phyloP scores from a whole-genome alignment of 495 filamentous ascomycete species.

The Aspergillus wentii region DNA sequence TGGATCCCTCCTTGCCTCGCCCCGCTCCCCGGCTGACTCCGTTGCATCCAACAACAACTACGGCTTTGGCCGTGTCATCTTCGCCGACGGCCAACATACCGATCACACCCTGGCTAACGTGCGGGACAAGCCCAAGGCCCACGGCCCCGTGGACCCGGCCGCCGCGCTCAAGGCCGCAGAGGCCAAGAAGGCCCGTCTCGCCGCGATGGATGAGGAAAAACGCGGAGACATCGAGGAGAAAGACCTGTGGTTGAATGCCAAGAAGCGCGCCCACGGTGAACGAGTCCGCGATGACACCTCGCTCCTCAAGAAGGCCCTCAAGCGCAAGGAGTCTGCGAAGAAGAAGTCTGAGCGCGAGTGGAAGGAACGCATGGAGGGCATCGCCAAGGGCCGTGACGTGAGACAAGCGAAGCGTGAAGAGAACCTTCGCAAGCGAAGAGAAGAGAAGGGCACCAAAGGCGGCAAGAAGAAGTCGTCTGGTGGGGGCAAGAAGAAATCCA shows the following conservation, averaged over 20 bases:
- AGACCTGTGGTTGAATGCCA: conserved; percentile 87
- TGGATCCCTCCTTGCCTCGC: conserved; percentile 56
- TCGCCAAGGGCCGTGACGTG: conserved; percentile 69
- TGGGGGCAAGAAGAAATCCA: conserved; percentile 54
- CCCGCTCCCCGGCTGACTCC: conserved; percentile 38
- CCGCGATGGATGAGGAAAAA: conserved; percentile 67
- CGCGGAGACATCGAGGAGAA: conserved; percentile 84
- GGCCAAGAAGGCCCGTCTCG: conserved; percentile 70
- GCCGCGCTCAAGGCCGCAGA: conserved; percentile 64
- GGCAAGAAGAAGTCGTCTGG: conserved; percentile 51
- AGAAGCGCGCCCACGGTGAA: conserved; percentile 84
- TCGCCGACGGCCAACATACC: conserved; percentile 75
- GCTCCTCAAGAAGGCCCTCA: conserved; percentile 91
- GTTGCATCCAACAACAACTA: conserved; percentile 57
- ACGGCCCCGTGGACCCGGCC: conserved; percentile 74
- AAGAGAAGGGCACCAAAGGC: conserved; percentile 64
- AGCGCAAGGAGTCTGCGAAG: conserved; percentile 86
- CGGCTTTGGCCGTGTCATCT: conserved; percentile 81
- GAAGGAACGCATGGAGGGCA: conserved; percentile 72
- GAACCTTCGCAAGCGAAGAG: conserved; percentile 78
- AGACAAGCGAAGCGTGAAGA: conserved; percentile 84
- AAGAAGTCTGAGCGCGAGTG: conserved; percentile 87
- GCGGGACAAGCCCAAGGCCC: conserved; percentile 55
- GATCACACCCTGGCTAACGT: conserved; percentile 61
- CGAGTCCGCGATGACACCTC: conserved; percentile 83